Evolutionary conservation across 306 rosid species (phyloP), one percentile per base, ranked within the genome.

Genomic region (Calophaca sinica): DNA sequence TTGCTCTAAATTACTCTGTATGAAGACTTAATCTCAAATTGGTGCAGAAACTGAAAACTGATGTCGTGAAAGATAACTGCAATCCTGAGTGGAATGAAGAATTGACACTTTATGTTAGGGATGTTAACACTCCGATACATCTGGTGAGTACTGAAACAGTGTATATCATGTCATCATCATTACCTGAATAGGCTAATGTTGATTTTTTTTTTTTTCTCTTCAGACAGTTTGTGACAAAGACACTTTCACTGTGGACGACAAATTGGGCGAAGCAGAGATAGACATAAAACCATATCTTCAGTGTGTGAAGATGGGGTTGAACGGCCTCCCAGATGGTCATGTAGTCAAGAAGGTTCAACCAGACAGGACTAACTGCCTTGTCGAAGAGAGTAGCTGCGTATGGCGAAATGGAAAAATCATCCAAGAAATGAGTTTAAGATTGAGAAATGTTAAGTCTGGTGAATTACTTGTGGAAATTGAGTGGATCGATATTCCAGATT

Each of bases 41-140:
- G 73, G 28, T 70, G 66, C 88, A 94, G 91, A 87, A 78, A 71
- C 60, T 90, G 72, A 94, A 87, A 73, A 87, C 96, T 28, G 73
- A 77, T 15, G 89, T 81, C 68, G 84, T 88, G 28, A 85, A 82
- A 26, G 86, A 72, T 11, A 77, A 64, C 73, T 81, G 84, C 35
- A 89, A 92, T 73, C 99, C 96, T 0, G 87, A 82, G 80, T 94
- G 97, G 99, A 86, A 94, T 49, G 92, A 90, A 65, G 96, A 92
- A 53, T 54, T 92, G 84, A 91, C 97, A 3, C 86, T 94, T 42
- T 86, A 75, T 10, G 35, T 92, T 7, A 49, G 35, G 2, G 60
- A 86, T 80, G 8, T 90, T 36, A 78, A 82, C 51, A 52, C 57
- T 57, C 88, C 89, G 5, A 81, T 94, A 62, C 62, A 38, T 51